Evolutionary conservation across 331 rosid genomes (phyloP).

Genomic region (Quercus tomentella): DNA sequence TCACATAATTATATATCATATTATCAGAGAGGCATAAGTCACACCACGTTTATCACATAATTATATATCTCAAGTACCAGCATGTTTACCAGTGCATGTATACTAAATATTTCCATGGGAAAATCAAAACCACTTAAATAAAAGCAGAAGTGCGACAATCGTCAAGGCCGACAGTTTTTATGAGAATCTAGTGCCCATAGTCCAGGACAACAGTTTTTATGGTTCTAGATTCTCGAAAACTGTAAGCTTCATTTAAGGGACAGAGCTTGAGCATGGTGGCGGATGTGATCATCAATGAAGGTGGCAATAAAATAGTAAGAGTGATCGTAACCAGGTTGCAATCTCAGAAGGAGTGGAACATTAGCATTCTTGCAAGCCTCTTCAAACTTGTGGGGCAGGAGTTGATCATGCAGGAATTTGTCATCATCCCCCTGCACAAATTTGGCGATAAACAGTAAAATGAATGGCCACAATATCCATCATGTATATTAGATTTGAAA

Average conservation of each 20-base stretch:
- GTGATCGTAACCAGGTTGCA: slow-evolving; percentile 89
- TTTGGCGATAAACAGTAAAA: not conserved
- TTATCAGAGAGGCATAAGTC: not conserved
- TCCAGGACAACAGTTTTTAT: not conserved
- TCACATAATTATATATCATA: not conserved
- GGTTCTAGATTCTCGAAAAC: slow-evolving; percentile 8
- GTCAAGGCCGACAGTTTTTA: not conserved
- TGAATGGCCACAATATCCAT: too few relatives aligned
- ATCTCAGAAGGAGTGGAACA: slow-evolving; percentile 61
- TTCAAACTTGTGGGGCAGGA: slow-evolving; percentile 70
- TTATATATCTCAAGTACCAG: not conserved
- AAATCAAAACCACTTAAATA: not conserved
- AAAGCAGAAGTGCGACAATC: not conserved
- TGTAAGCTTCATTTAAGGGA: slow-evolving; percentile 39
- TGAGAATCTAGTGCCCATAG: not conserved
- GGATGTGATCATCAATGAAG: slow-evolving; percentile 90
- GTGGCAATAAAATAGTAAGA: slow-evolving; percentile 74
- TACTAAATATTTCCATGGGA: not conserved
- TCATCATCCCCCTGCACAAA: slow-evolving; percentile 71
- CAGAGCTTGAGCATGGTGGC: slow-evolving; percentile 91
- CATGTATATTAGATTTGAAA: too few relatives aligned
- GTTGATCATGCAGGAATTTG: slow-evolving; percentile 53
- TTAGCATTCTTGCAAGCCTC: slow-evolving; percentile 71
- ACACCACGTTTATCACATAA: not conserved
- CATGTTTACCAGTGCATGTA: not conserved